Base-by-base conservation (phyloP, 2,329 filamentous ascomycete genomes). In the Chrysosporium queenslandicum region DNA sequence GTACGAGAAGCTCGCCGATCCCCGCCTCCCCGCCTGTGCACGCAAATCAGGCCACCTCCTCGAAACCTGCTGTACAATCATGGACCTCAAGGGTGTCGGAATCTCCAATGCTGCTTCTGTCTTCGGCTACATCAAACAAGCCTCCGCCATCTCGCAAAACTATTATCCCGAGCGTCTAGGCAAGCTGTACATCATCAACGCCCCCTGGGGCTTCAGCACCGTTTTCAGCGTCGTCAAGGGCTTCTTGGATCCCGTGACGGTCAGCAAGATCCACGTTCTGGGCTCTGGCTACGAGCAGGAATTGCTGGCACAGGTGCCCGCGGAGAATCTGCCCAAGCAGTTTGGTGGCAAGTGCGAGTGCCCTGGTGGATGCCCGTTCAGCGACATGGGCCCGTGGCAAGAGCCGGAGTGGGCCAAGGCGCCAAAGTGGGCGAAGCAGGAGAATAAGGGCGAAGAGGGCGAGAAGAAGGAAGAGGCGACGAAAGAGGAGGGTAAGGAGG, bases 81-180 rank as follows among this genome's bases (percentile, higher is more conserved):
- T 97, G 85, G 92, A 98, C 72, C 79, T 96, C 69, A 95, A 95
- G 77, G 90, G 90, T 57, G 90, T 98, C 21, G 87, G 87, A 54
- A 74, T 97, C 61, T 78, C 77, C 67, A 92, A 86, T 72, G 83
- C 87, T 40, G 79, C 82, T 57, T 85, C 85, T 56, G 91, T 96
- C 54, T 95, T 94, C 76, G 79, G 81, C 51, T 97, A 96, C 75
- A 80, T 98, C 61, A 81, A 81, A 64, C 80, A 85, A 67, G 89
- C 88, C 42, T 92, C 88, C 30, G 83, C 76, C 68, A 87, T 98
- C 73, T 94, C 87, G 59, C 92, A 97, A 74, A 95, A 97, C 80
- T 94, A 97, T 81, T 98, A 98, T 75, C 92, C 92, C 6, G 92
- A 98, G 78, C 87, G 92, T 55, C 78, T 98, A 55, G 92, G 92